Conservation (phyloP, 352 stramenopile genomes). For the Phytophthora pinifolia region DNA sequence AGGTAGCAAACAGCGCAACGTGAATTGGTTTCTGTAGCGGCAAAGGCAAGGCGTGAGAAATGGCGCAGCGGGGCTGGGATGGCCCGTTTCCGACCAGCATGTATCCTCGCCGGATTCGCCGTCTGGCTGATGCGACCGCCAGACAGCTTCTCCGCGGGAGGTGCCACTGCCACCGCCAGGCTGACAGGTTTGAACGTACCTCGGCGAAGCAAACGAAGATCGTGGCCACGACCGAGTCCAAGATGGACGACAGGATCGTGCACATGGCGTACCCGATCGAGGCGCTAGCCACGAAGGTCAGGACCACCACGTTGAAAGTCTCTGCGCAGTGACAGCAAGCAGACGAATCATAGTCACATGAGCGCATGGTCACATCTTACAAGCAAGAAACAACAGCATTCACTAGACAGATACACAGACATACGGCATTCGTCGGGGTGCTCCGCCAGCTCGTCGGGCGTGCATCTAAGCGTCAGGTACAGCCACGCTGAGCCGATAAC, state of each 20-base stretch:
- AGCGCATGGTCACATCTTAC: not conserved
- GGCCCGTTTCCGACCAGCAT: slow-evolving; percentile 35
- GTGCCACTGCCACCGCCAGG: slow-evolving; percentile 20
- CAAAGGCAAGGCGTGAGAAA: slow-evolving; percentile 27
- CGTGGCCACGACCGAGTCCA: slow-evolving; percentile 84
- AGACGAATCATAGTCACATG: slow-evolving; percentile 3
- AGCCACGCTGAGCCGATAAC: slow-evolving; percentile 74
- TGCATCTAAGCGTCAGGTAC: slow-evolving; percentile 74
- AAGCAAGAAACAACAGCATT: not conserved
- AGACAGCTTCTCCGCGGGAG: not conserved
- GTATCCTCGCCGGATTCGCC: slow-evolving; percentile 34
- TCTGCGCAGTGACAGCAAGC: slow-evolving; percentile 36
- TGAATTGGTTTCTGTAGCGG: too few species aligned
- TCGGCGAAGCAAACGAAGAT: slow-evolving; percentile 90
- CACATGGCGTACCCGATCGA: slow-evolving; percentile 87
- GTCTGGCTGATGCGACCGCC: slow-evolving; percentile 22
- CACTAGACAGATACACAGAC: slow-evolving; percentile 16
- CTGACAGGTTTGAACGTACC: slow-evolving; percentile 41
- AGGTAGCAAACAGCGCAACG: not conserved
- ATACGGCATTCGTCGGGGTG: slow-evolving; percentile 63
- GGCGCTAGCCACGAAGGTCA: slow-evolving; percentile 73
- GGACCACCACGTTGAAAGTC: slow-evolving; percentile 81
- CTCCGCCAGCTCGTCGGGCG: slow-evolving; percentile 35
- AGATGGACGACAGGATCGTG: slow-evolving; percentile 76
- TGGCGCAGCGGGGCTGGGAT: slow-evolving; percentile 14